A percentile compares a stretch with the other conserved stretches of the same genome.
Evolutionary conservation across 441 rosid species (phyloP).

Genomic region (Adansonia rubrostipa): DNA sequence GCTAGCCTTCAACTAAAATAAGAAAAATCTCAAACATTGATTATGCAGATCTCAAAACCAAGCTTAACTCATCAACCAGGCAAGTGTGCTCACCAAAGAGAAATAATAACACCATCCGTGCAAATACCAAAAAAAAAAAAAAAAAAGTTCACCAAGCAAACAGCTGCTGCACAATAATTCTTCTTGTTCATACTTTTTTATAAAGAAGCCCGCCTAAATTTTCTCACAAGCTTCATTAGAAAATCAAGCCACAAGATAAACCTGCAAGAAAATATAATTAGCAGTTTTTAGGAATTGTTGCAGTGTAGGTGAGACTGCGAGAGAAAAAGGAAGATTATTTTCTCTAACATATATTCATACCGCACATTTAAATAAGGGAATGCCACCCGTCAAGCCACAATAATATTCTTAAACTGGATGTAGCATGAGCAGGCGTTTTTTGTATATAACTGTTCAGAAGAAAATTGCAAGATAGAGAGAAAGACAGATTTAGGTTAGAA

Average conservation of each 20-base stretch:
- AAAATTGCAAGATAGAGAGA: background rate
- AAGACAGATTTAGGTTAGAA: background rate
- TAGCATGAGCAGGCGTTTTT: constrained; percentile 67
- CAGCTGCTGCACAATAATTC: constrained; percentile 45
- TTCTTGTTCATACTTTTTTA: constrained; percentile 42
- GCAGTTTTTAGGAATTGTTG: background rate
- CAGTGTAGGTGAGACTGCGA: background rate
- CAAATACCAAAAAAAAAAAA: background rate
- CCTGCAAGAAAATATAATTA: constrained; percentile 39
- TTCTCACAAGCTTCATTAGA: constrained; percentile 55
- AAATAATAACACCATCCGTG: constrained; percentile 3
- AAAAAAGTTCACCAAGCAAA: constrained; percentile 10
- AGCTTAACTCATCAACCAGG: background rate
- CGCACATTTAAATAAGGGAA: constrained; percentile 56
- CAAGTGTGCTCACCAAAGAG: constrained; percentile 8
- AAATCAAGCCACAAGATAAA: constrained; percentile 57
- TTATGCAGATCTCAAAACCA: background rate
- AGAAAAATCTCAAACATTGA: background rate
- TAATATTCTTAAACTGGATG: constrained; percentile 45
- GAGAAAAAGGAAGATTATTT: background rate
- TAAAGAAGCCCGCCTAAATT: constrained; percentile 43
- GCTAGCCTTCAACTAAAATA: background rate
- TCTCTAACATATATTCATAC: constrained; percentile 37
- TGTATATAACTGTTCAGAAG: constrained; percentile 47
- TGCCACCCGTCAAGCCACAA: constrained; percentile 72